These are phyloP conservation scores for Penicillium nucicola DNA, from an alignment of 495 filamentous ascomycete species.

Conservation along the genomic window DNA sequence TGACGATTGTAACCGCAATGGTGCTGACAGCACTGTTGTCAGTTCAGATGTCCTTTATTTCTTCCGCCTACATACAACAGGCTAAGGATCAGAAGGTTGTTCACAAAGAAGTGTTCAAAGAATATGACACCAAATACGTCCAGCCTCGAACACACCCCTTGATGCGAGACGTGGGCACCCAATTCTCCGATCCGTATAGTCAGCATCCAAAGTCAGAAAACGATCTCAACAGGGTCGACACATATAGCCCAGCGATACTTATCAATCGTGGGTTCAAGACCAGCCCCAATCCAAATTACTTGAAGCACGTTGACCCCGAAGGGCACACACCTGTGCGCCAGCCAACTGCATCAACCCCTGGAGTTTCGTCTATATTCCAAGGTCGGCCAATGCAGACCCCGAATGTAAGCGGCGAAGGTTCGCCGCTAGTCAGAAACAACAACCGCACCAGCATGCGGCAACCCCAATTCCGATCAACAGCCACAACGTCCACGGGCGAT, in stretches of 20 bases:
- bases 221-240: conserved; percentile 55
- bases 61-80: conserved; percentile 73
- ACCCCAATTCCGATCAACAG: conserved; percentile 50
- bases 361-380: conserved; percentile 21
- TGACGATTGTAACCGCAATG: conserved; percentile 78
- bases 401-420: conserved; percentile 45
- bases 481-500: conserved; percentile 45
- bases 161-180: conserved; percentile 80
- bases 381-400: conserved; percentile 39
- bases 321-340: conserved; percentile 35
- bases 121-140: conserved; percentile 95
- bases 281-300: conserved; percentile 85
- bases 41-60: conserved; percentile 69
- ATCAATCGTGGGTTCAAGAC: conserved; percentile 81
- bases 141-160: conserved; percentile 80
- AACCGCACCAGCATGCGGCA: conserved; percentile 51
- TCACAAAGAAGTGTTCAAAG: conserved; percentile 86
- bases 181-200: conserved; percentile 50
- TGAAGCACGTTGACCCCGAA: conserved; percentile 73
- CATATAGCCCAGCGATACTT: conserved; percentile 73
- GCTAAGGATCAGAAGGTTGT: conserved; percentile 79
- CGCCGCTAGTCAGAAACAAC: conserved; percentile 42
- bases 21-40: conserved; percentile 70
- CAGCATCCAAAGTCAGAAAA: conserved; percentile 42
- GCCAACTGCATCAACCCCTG: conserved; percentile 25